Conservation (phyloP, 129 eudicot genomes). For the Lactuca saligna region DNA sequence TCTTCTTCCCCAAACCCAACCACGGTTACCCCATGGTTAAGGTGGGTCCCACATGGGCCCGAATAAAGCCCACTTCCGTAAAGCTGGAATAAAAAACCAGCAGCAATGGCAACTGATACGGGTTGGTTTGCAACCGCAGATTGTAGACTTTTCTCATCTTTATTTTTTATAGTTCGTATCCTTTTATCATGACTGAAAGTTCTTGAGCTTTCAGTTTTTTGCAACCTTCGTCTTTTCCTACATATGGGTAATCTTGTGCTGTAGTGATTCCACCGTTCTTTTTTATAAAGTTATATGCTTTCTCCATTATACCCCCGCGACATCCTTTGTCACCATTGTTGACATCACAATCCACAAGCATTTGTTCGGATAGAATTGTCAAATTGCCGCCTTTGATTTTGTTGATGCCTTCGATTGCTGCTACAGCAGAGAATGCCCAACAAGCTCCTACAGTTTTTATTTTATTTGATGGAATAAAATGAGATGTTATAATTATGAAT, state of each 20-base stretch:
- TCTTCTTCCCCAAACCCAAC: constrained; percentile 48
- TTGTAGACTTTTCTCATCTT: constrained; percentile 39
- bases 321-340: constrained; percentile 44
- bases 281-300: constrained; percentile 38
- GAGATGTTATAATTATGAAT: no score
- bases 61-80: constrained; percentile 45
- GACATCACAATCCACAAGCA: constrained; percentile 60
- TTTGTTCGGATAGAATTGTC: constrained; percentile 49
- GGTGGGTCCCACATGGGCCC: constrained; percentile 44
- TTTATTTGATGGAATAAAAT: no score
- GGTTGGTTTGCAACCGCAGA: constrained; percentile 55
- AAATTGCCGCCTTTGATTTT: constrained; percentile 43
- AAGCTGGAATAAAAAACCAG: constrained; percentile 44
- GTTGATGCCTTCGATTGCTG: constrained; percentile 54
- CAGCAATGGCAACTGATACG: constrained; percentile 47
- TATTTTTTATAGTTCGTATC: constrained; percentile 28
- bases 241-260: constrained; percentile 45
- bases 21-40: constrained; percentile 50
- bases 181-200: constrained; percentile 35
- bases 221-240: constrained; percentile 36
- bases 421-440: constrained; percentile 67
- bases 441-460: constrained; percentile 49
- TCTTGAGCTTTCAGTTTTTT: constrained; percentile 19
- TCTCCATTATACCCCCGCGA: constrained; percentile 52
- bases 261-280: constrained; percentile 45